Conservation (phyloP, 116 monocot genomes). For the Cymodocea nodosa region DNA sequence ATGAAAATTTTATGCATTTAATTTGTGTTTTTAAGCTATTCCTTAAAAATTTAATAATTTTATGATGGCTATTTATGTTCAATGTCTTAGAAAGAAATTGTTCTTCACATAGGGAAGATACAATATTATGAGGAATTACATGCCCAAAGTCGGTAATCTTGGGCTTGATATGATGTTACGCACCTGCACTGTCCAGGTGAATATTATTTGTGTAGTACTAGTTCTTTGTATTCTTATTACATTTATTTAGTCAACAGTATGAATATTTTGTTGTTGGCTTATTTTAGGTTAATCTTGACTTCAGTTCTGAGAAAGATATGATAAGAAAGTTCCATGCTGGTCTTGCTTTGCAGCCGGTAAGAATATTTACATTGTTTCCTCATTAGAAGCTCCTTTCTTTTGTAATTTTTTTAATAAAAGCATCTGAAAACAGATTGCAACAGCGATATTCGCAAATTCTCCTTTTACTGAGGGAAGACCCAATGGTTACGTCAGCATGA, state of each 20-base stretch:
- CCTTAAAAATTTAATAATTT: too few species aligned
- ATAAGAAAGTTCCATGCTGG: conserved; percentile 88
- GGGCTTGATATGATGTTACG: conserved; percentile 98
- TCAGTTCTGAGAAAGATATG: conserved; percentile 95
- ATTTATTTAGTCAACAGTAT: not conserved
- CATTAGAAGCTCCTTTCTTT: not conserved
- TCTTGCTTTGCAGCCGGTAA: conserved; percentile 89
- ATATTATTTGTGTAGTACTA: not conserved
- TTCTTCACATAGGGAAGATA: conserved; percentile 71
- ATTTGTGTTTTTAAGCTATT: too few species aligned
- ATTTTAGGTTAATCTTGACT: conserved; percentile 89
- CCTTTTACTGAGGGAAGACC: conserved; percentile 98
- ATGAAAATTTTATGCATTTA: too few species aligned
- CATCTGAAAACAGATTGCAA: conserved; percentile 60
- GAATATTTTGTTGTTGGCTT: too few species aligned
- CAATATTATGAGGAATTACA: conserved; percentile 93
- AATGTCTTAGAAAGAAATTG: not conserved
- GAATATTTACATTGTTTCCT: conserved; percentile 9
- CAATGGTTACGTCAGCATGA: conserved; percentile 90
- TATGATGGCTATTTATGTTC: not conserved
- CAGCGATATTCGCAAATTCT: conserved; percentile 97
- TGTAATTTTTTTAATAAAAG: not conserved
- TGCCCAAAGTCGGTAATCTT: conserved; percentile 95
- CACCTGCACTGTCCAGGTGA: conserved; percentile 98
- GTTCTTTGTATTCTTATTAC: not conserved